Evolutionary conservation across 495 filamentous ascomycete species (phyloP), one percentile per base, ranked within the genome.

Genomic region (Annulohypoxylon bovei): DNA sequence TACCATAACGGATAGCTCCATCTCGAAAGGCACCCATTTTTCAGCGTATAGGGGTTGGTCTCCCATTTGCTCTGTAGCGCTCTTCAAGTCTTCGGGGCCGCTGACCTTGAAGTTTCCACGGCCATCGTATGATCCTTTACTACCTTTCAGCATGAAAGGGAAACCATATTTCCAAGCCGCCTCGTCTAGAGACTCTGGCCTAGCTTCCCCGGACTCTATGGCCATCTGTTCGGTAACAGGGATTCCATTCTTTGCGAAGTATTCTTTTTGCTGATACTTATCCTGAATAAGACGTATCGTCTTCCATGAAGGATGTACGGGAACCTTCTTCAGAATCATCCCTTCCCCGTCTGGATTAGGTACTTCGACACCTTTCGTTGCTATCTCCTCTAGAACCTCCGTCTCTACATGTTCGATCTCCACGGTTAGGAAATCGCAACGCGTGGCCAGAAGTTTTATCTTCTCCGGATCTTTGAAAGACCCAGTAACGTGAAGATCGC

Each of bases 391-490:
- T 30, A 98, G 85, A n/a, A 94, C 91, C 52, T 93, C 82, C 44
- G 95, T 97, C 72, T 99, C 89, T 60, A 99, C 94, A 82, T 99
- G 95, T 81, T 99, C 95, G 68, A 98, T 98, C 78, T 99, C 95
- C n/a, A 95, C 91, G 6, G 96, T 98, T 30, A 99, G 79, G 12
- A 97, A 87, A 76, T 97, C 93, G 70, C 91, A 95, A 6, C 85
- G 77, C 37, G 86, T 82, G 5, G 96, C 93, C 7, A 99, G 85
- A 75, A 92, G 81, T 14, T 88, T 88, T 65, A 99, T 91, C 30
- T 90, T 89, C 25, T 87, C 87, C 1, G 87, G 81, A 71, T 97
- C 90, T 74, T 91, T 92, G 83, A 97, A 97, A 1, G 93, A 96
- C 47, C 94, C 94, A 33, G 89, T 85, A 44, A 98, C 87, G 78